Conservation (phyloP, 345 rosid genomes). For the Ceriops decandra region DNA sequence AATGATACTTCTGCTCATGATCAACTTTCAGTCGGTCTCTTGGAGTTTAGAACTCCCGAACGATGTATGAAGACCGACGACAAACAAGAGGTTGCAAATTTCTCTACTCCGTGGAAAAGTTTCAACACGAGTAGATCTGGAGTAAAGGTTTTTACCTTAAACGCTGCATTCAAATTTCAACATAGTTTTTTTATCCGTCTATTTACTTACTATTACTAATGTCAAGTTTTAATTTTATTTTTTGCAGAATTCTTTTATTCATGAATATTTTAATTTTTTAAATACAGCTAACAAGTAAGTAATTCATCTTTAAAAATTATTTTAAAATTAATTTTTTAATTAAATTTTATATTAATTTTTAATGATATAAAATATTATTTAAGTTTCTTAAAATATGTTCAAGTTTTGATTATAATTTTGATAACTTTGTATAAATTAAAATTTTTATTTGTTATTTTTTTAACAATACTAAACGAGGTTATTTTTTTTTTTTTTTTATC, state of each 20-base stretch:
- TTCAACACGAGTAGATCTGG: constrained; percentile 39
- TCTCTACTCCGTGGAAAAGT: constrained; percentile 46
- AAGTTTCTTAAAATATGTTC: too few species aligned
- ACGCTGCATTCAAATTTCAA: constrained; percentile 10
- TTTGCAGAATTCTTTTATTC: not conserved
- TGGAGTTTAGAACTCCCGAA: constrained; percentile 55
- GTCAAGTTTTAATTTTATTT: not conserved
- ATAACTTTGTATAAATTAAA: too few species aligned
- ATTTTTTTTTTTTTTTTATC: not conserved
- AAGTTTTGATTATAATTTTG: too few species aligned
- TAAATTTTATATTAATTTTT: too few species aligned
- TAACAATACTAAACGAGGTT: not conserved
- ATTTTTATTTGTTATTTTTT: too few species aligned
- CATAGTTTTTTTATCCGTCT: not conserved
- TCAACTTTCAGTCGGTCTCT: constrained; percentile 15
- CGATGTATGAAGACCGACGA: constrained; percentile 11
- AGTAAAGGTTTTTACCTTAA: constrained; percentile 43
- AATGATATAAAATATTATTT: too few species aligned
- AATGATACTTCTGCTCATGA: constrained; percentile 13
- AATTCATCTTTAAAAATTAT: not conserved
- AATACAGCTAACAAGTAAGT: not conserved
- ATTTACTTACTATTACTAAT: not conserved
- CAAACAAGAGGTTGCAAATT: constrained; percentile 19
- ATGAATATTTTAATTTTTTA: not conserved
- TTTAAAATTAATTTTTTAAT: too few species aligned